A percentile compares a stretch with the other conserved stretches of the same genome.
These are phyloP conservation scores for Butyriboletus regius DNA, from an alignment of 1,284 basidiomycete species.

Conservation along the genomic window DNA sequence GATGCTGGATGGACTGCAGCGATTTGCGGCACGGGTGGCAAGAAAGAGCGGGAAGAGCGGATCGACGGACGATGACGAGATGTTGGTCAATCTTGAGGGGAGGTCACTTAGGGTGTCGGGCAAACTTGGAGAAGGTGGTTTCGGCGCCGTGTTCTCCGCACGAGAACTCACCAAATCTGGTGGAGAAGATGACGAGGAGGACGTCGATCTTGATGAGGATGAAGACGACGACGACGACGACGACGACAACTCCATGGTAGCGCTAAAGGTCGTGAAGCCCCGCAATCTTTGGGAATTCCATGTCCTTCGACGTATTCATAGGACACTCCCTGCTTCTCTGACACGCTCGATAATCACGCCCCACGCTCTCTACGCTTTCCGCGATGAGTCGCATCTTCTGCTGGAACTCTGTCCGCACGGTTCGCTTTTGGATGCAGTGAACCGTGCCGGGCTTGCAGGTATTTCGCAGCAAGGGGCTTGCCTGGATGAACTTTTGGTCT, in stretches of 20 bases:
- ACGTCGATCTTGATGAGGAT: conserved; percentile 53
- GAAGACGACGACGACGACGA: conserved; percentile 53
- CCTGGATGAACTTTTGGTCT: conserved; percentile 86
- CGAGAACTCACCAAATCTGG: conserved; percentile 43
- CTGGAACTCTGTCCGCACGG: conserved; percentile 88
- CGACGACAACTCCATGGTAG: conserved; percentile 57
- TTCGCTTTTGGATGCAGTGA: conserved; percentile 87
- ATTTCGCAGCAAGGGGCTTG: conserved; percentile 71
- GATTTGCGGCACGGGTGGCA: conserved; percentile 50
- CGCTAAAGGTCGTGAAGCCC: conserved; percentile 89
- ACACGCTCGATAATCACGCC: conserved; percentile 66
- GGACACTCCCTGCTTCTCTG: conserved; percentile 50
- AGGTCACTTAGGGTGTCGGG: conserved; percentile 64
- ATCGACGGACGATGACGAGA: conserved; percentile 37
- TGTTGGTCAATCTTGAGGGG: conserved; percentile 50
- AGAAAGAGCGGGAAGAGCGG: conserved; percentile 41
- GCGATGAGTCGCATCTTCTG: conserved; percentile 85
- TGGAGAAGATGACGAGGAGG: conserved; percentile 45
- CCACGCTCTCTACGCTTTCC: conserved; percentile 71
- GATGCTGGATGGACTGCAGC: conserved; percentile 62
- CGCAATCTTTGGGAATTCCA: conserved; percentile 90
- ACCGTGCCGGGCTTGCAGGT: conserved; percentile 65
- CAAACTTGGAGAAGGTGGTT: conserved; percentile 95
- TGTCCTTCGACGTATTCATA: conserved; percentile 73
- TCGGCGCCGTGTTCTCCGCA: conserved; percentile 87